Conservation (phyloP, 169 alveolate genomes). For the Babesia ovis region DNA sequence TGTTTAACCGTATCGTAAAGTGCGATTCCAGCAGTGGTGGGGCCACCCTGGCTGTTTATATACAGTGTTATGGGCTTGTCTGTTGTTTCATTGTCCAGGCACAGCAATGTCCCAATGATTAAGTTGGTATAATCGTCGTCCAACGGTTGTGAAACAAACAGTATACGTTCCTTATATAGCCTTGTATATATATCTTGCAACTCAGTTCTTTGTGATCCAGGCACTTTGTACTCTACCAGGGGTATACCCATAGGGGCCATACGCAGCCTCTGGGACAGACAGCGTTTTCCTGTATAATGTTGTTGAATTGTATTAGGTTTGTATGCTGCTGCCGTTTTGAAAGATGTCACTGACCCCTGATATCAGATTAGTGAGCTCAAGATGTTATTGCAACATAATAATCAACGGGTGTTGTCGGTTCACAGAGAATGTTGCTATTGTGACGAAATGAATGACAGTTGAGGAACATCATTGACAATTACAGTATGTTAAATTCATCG, state of each 20-base stretch:
- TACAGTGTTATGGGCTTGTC: slow-evolving; percentile 62
- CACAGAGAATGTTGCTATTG: too few species aligned
- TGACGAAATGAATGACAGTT: too few species aligned
- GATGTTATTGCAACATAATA: too few species aligned
- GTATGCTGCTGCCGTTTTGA: too few species aligned
- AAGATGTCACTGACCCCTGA: too few species aligned
- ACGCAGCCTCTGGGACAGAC: background rate
- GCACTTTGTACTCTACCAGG: slow-evolving; percentile 54
- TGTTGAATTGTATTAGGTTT: too few species aligned
- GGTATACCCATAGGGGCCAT: slow-evolving; percentile 57
- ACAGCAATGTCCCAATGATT: slow-evolving; percentile 55
- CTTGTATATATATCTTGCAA: slow-evolving; percentile 66
- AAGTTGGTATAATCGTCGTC: slow-evolving; percentile 63
- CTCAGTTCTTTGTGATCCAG: slow-evolving; percentile 59
- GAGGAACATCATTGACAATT: too few species aligned
- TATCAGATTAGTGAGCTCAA: too few species aligned
- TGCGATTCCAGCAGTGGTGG: slow-evolving; percentile 66
- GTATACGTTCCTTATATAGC: slow-evolving; percentile 60
- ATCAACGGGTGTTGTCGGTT: too few species aligned
- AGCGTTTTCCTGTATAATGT: too few species aligned
- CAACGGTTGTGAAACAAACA: slow-evolving; percentile 61
- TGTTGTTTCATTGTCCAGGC: slow-evolving; percentile 54
- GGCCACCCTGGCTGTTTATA: slow-evolving; percentile 74
- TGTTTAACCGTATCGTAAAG: slow-evolving; percentile 67
- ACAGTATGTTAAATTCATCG: too few species aligned